phyloP scores from a whole-genome alignment of 2,329 filamentous ascomycete species.

The Onygenales sp. region DNA sequence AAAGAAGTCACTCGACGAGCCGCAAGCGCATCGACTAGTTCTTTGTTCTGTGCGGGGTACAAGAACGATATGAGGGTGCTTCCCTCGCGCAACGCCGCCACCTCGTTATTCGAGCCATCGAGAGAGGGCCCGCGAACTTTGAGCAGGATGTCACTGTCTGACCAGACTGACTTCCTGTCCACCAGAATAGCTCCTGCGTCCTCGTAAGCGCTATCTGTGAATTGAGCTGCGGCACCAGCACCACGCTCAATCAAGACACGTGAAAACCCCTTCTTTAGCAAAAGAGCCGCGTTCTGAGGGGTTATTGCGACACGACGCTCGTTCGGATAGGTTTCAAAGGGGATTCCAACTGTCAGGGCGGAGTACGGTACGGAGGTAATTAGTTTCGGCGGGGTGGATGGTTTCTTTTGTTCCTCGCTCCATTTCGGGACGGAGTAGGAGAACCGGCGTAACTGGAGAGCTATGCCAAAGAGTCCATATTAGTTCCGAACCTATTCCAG shows the following conservation, averaged over 20 bases:
- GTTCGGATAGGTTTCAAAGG: slow-evolving; percentile 65
- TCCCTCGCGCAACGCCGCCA: slow-evolving; percentile 56
- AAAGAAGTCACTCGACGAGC: slow-evolving; percentile 64
- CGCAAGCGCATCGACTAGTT: slow-evolving; percentile 63
- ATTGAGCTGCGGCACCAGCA: slow-evolving; percentile 68
- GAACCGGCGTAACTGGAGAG: slow-evolving; percentile 8
- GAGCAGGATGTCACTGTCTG: slow-evolving; percentile 65
- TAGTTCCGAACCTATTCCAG: not conserved
- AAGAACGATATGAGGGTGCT: slow-evolving; percentile 75
- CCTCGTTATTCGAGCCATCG: slow-evolving; percentile 51
- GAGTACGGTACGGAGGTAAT: slow-evolving; percentile 48
- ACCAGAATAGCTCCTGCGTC: slow-evolving; percentile 70
- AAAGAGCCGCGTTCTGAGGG: slow-evolving; percentile 68
- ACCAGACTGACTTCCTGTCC: slow-evolving; percentile 60
- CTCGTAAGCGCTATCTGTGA: slow-evolving; percentile 67
- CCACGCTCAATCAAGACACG: slow-evolving; percentile 70
- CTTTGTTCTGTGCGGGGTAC: slow-evolving; percentile 71
- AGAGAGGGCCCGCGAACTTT: slow-evolving; percentile 70
- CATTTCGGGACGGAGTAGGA: slow-evolving; percentile 4
- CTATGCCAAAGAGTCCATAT: not conserved
- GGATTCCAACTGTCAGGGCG: slow-evolving; percentile 66
- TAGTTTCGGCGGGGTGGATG: slow-evolving; percentile 3
- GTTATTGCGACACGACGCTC: slow-evolving; percentile 80
- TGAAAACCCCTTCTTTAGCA: slow-evolving; percentile 77
- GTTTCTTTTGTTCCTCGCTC: slow-evolving; percentile 5